Base-by-base conservation (phyloP, 164 flowering plant genomes). In the Aristolochia californica region DNA sequence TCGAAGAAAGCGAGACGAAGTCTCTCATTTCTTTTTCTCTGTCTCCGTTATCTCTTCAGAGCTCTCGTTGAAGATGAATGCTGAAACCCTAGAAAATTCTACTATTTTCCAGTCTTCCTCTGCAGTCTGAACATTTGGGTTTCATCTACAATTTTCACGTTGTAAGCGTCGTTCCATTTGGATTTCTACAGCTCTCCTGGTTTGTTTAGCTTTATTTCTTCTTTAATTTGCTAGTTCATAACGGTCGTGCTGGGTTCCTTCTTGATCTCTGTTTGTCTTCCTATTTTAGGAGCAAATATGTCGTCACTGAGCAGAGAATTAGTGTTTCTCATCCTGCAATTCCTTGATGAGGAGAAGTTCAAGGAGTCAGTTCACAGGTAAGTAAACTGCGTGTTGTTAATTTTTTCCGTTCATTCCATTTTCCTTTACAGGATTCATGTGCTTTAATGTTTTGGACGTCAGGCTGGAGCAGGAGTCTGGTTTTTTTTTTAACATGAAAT, bases 391-490 rank as follows among this genome's bases (percentile, higher is more conserved):
- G 27, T 40, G 5, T 21, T 26, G 10, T 43, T 24, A 34, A 9
- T 34, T 48, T 5, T 40, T 2, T 53, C 9, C 20, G 18, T 30
- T 12, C 48, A 22, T 51, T 22, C 56, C 18, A 49, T 45, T 56
- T 44, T 44, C 14, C 52, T 51, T 30, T 38, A 8, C 24, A 24
- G 16, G 12, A 12, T 21, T 58, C 17, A 4, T 50, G 26, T 17
- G 18, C n/a, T 64, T 30, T 49, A 40, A 55, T 55, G 57, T 57
- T 43, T 43, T 49, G 38, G 5, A 53, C n/a, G 28, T 24, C 71
- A 88, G 97, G 79, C 75, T 88, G 38, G 97, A 88, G 74, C 87
- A 88, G 68, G 94, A 86, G 56, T 85, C 97, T 0, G 94, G 86
- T 0, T 85, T 88, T 65, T 88, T 57, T 80, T 88, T 88, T 69